These are phyloP conservation scores for Peronospora belbahrii DNA, from an alignment of 352 stramenopile species.

Conservation along the genomic window DNA sequence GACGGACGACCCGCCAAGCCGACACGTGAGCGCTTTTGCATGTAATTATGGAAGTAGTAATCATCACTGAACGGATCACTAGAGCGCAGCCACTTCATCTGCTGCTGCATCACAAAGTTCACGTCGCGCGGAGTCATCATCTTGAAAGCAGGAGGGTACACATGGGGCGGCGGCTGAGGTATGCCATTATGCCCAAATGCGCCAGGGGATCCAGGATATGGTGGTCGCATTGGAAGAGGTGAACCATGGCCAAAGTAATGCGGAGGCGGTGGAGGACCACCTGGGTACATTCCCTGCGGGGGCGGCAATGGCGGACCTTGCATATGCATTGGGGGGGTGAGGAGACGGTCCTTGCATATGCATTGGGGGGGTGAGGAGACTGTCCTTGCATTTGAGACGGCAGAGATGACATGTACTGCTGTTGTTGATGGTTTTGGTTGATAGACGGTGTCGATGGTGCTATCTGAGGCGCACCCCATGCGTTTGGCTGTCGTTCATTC, in stretches of 20 bases:
- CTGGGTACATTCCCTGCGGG: conserved; percentile 32
- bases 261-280: conserved; percentile 15
- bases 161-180: conserved; percentile 24
- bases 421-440: conserved; percentile 18
- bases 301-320: conserved; percentile 23
- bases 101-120: conserved; percentile 79
- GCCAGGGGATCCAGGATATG: conserved; percentile 19
- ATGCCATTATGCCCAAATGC: conserved; percentile 14
- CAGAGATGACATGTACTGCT: conserved; percentile 20
- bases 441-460: conserved; percentile 1
- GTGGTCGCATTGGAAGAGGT: conserved; percentile 20
- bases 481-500: conserved; percentile 18
- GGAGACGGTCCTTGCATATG: conserved; percentile 32
- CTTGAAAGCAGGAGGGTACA: conserved; percentile 53
- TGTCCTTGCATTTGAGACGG: conserved; percentile 32
- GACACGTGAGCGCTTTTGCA: conserved; percentile 59
- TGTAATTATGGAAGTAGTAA: conserved; percentile 84
- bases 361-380: conserved; percentile 18
- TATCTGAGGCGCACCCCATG: conserved; percentile 27
- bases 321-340: conserved; percentile 32
- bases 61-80: conserved; percentile 85
- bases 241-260: conserved; percentile 19
- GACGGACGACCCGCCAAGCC: conserved; percentile 25
- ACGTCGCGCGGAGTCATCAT: conserved; percentile 84
- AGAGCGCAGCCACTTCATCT: conserved; percentile 81